Base-by-base conservation (phyloP, 2,329 filamentous ascomycete species). In the Verticillium albo-atrum region DNA sequence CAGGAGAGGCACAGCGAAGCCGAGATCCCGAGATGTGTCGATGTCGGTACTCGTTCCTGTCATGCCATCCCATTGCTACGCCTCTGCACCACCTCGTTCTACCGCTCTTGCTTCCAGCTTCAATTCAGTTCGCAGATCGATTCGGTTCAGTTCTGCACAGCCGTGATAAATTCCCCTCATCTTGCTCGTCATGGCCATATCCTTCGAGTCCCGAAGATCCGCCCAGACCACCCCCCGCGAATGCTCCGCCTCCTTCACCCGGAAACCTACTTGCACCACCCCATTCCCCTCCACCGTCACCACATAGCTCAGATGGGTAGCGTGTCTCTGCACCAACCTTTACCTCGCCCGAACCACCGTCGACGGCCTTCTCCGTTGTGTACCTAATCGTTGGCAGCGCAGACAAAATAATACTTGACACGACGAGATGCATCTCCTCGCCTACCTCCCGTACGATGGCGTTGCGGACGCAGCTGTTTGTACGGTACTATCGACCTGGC, bases 361-460 rank as follows among this genome's bases (percentile, higher is more conserved):
- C 34, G 15, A 37, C 15, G 17, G 14, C 6, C 34, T 37, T 15
- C 30, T n/a, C 34, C 17, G 6, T 37, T 37, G 34, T 6, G 34
- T 37, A 32, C 14, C 17, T 37, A 4, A 7, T 50, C n/a, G n/a
- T 20, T 37, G 6, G 35, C 15, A 37, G 14, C 6, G 3, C 15
- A 23, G 10, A 23, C 20, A 12, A 7, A 23, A 12, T 9, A 9
- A 23, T 50, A 3, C n/a, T 12, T 23, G 10, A 37, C 2, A 37
- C 34, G 9, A 14, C 30, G 30, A 32, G 34, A 6, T 37, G 34
- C 20, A 25, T 62, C 50, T 60, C 50, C 30, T 61, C 54, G 20
- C 4, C 32, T 15, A 61, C 56, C 6, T 58, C 56, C 9, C 59
- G 47, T 17, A 57, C 17, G 23, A 58, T 14, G 10, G 58, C 51